Evolutionary conservation across 2,329 filamentous ascomycete genomes (phyloP), one percentile per base, ranked within the genome.

Genomic region (Neurospora crassa): DNA sequence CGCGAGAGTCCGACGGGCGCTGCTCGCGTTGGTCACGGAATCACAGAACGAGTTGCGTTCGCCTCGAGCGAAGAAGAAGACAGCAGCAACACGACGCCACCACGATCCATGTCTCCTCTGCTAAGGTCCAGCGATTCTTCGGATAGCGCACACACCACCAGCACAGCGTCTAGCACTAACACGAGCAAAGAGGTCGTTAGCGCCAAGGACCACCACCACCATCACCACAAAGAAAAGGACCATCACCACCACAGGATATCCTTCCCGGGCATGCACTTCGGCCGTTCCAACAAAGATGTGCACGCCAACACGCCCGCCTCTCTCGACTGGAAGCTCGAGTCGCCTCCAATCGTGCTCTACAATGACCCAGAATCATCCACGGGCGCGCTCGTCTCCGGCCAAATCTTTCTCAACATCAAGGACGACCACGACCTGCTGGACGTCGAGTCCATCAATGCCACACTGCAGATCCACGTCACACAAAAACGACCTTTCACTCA

Each of bases 381-480:
- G 2, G 95, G 95, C 71, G 93, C 94, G 7, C 84, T 97, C 72
- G 88, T 97, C 69, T 96, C 93, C 0, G 94, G 94, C 40, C 92
- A 93, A 79, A 84, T 98, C 76, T 89, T 90, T 76, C 82, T 98
- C 70, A 84, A 89, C 47, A 88, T 97, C 76, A 86, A 87, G 73
- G 90, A 94, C 70, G 87, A 89, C 7, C 79, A 80, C 5, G 53
- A 37, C 7, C 29, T 37, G 53, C 83, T 91, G 71, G 86, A 93
- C 68, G 82, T 97, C 67, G 89, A 92, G 73, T 88, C 86, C 72
- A 91, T 97, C 78, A 86, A 87, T 68, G 92, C 96, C 81, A 86
- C 84, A 70, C 86, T 99, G 73, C 85, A 88, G 76, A 88, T 92
- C 73, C 89, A 89, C 75, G 87, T 90, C 67, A 88, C 87, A 40